Evolutionary conservation across 176 grass and related monocot genomes (phyloP).

Genomic region (Hsuehochloa calcarea): DNA sequence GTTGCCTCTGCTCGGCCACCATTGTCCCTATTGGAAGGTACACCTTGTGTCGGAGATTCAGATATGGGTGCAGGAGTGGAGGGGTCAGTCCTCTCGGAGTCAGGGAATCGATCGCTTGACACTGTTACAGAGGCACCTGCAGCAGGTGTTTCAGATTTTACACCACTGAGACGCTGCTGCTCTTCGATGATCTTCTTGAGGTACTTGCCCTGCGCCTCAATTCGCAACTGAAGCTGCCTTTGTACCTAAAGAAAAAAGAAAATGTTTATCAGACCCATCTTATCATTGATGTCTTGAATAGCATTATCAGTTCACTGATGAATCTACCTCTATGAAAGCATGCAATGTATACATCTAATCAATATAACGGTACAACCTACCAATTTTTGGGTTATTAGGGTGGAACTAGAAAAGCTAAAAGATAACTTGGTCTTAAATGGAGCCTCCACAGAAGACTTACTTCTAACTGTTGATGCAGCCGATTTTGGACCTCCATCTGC

Average conservation of each 20-base stretch:
- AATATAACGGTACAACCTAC: not conserved
- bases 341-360: not conserved
- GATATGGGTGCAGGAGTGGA: constrained; percentile 73
- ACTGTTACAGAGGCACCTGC: constrained; percentile 25
- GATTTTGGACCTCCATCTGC: constrained; percentile 36
- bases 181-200: constrained; percentile 98
- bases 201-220: constrained; percentile 98
- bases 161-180: constrained; percentile 63
- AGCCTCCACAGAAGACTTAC: constrained; percentile 18
- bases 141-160: constrained; percentile 45
- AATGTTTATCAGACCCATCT: constrained; percentile 3
- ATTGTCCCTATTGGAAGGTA: constrained; percentile 37
- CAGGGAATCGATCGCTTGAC: constrained; percentile 44
- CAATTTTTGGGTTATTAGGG: not conserved
- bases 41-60: constrained; percentile 54
- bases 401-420: not conserved
- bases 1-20: constrained; percentile 30
- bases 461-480: constrained; percentile 44
- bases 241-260: constrained; percentile 67
- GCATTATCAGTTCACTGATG: not conserved
- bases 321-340: constrained; percentile 1
- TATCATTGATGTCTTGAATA: not conserved
- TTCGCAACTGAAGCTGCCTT: constrained; percentile 93
- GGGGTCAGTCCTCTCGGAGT: constrained; percentile 78
- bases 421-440: not conserved